Evolutionary conservation across 2,329 filamentous ascomycete genomes (phyloP), one percentile per base, ranked within the genome.

Genomic region (Fusarium sp.): DNA sequence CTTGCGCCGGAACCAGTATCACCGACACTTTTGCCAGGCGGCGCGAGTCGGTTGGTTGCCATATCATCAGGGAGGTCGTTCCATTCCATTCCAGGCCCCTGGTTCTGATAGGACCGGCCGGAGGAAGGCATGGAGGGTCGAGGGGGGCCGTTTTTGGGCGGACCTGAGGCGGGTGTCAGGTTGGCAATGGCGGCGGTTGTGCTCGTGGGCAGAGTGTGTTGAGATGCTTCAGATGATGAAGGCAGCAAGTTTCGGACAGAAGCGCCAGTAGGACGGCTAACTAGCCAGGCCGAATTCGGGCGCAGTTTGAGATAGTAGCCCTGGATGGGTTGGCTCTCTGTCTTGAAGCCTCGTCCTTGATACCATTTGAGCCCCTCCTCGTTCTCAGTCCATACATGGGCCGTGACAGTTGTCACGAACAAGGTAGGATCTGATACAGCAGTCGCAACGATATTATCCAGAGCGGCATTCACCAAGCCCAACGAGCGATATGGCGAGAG

Each of bases 331-430:
- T 78, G 67, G 13, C 76, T 78, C 44, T 80, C 77, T 46, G 78
- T 77, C 54, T 70, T 67, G 70, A 90, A 90, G 3, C 85, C 84
- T 9, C 84, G 79, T 21, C 79, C 77, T 29, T 76, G 68, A 73
- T 90, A 90, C 87, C 87, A 90, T 53, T 77, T 77, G 58, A 89
- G 73, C 0, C 82, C 87, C 17, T 88, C 86, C 3, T 82, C 79
- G 70, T 88, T 89, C 56, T 86, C 81, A 10, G 86, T 87, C 87
- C 87, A 90, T 14, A 89, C 87, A 71, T 90, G 87, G 5, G 87
- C 87, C 63, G 85, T 88, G 14, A 88, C 76, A 38, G 78, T 67
- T 32, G 65, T 66, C 31, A 80, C 78, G 47, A 79, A 69, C 60
- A 78, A 72, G 14, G 61, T 73, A 4, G 75, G 75, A 10, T 74